phyloP scores from a whole-genome alignment of 2,329 filamentous ascomycete species.

The Phoma herbarum region DNA sequence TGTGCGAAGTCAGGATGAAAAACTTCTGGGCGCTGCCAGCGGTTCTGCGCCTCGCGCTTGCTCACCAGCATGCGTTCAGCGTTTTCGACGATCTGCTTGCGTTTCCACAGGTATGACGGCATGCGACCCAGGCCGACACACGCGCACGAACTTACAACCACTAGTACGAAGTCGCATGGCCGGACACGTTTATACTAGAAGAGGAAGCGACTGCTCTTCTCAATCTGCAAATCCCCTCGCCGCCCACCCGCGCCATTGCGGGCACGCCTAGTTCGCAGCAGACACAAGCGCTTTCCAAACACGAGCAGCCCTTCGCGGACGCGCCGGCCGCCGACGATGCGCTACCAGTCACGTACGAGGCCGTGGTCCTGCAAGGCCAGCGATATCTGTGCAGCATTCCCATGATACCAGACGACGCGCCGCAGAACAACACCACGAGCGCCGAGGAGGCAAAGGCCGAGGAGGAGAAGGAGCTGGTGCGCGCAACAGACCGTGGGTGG shows the following conservation, averaged over 20 bases:
- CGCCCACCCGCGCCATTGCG: constrained; percentile 38
- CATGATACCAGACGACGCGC: constrained; percentile 64
- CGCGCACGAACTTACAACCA: constrained; percentile 20
- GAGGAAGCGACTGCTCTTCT: constrained; percentile 72
- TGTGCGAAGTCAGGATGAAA: constrained; percentile 47
- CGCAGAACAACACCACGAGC: constrained; percentile 69
- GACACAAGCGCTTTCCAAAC: constrained; percentile 49
- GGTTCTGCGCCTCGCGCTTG: constrained; percentile 58
- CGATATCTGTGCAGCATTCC: constrained; percentile 89
- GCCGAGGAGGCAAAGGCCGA: constrained; percentile 74
- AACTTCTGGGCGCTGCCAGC: constrained; percentile 60
- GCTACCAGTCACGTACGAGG: constrained; percentile 67
- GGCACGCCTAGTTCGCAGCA: constrained; percentile 43
- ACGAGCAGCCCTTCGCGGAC: constrained; percentile 31
- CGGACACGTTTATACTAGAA: constrained; percentile 75
- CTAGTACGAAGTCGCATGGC: constrained; percentile 83
- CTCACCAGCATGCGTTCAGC: constrained; percentile 73
- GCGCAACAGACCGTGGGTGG: constrained; percentile 80
- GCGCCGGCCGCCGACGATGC: constrained; percentile 28
- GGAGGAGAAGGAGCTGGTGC: constrained; percentile 79
- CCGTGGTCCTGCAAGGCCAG: constrained; percentile 74
- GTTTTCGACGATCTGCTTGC: constrained; percentile 88
- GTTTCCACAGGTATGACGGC: constrained; percentile 76
- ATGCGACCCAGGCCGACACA: neutral
- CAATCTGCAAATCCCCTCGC: constrained; percentile 31